Conservation (phyloP, 768 basidiomycete genomes). For the Rhizopogon sp. region DNA sequence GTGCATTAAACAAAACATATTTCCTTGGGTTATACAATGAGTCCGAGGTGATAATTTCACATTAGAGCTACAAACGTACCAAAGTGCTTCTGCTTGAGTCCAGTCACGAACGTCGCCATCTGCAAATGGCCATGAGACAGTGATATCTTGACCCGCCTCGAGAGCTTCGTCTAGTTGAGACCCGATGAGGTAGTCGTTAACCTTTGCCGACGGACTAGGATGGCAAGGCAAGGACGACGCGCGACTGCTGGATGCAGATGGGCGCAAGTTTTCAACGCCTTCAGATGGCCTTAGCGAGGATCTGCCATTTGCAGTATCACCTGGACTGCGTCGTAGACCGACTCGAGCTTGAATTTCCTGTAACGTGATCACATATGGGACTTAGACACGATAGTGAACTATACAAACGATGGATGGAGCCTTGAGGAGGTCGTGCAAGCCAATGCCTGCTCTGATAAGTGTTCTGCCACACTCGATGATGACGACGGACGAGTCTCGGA, state of each 20-base stretch:
- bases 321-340: conserved; percentile 48
- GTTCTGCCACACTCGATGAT: conserved; percentile 78
- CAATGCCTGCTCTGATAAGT: conserved; percentile 67
- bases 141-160: conserved; percentile 64
- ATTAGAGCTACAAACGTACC: conserved; percentile 46
- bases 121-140: conserved; percentile 79
- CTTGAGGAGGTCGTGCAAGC: conserved; percentile 75
- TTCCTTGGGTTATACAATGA: conserved; percentile 51
- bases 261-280: conserved; percentile 21
- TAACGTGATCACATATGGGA: conserved; percentile 2
- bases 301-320: conserved; percentile 24
- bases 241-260: conserved; percentile 42
- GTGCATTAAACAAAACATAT: conserved; percentile 68
- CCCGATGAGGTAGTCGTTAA: conserved; percentile 82
- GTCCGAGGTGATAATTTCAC: not conserved
- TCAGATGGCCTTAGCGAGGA: conserved; percentile 12
- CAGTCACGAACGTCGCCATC: conserved; percentile 72
- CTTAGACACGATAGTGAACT: not conserved
- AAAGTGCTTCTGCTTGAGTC: conserved; percentile 84
- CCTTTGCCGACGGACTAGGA: conserved; percentile 39
- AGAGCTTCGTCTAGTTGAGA: conserved; percentile 76
- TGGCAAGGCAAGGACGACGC: conserved; percentile 43
- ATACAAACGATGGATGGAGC: conserved; percentile 70
- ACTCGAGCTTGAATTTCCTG: conserved; percentile 82
- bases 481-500: conserved; percentile 78